phyloP scores from a whole-genome alignment of 2,329 filamentous ascomycete species.

The Neodidymelliopsis sp. region DNA sequence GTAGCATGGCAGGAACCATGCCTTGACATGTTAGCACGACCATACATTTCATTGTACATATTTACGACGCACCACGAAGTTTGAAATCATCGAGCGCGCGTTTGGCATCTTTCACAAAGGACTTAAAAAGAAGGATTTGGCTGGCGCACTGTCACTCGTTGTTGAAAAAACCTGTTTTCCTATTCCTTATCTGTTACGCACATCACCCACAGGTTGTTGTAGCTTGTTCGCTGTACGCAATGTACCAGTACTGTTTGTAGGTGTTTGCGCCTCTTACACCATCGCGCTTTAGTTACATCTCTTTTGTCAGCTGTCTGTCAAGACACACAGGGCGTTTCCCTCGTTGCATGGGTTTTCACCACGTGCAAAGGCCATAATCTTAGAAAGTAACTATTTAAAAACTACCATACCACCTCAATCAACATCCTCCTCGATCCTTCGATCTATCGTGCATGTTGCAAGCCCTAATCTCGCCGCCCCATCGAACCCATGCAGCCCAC shows the following conservation, averaged over 20 bases:
- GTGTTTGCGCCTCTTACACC: neutral
- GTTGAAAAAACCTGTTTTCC: neutral
- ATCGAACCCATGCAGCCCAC: neutral
- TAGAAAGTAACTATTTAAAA: neutral
- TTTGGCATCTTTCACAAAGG: conserved; percentile 3
- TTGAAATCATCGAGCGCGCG: neutral
- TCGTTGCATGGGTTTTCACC: neutral
- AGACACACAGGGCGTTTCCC: neutral
- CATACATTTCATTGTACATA: conserved; percentile 16
- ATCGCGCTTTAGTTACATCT: neutral
- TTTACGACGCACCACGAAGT: conserved; percentile 13
- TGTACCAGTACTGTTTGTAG: neutral
- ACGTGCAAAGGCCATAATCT: neutral
- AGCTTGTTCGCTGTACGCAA: neutral
- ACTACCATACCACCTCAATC: neutral
- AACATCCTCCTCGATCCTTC: neutral
- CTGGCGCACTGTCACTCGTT: neutral
- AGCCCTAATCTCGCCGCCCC: neutral
- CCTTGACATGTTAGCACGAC: conserved; percentile 1
- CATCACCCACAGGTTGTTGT: neutral
- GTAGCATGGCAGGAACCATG: conserved; percentile 8
- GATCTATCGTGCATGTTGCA: neutral
- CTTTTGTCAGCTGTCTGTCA: neutral
- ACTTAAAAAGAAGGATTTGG: neutral
- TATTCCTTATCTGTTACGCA: neutral